A percentile compares a stretch with the other conserved stretches of the same genome.
Evolutionary conservation across 2,329 filamentous ascomycete genomes (phyloP).

Genomic region (Xenosphaeropsis pyriputrescens): DNA sequence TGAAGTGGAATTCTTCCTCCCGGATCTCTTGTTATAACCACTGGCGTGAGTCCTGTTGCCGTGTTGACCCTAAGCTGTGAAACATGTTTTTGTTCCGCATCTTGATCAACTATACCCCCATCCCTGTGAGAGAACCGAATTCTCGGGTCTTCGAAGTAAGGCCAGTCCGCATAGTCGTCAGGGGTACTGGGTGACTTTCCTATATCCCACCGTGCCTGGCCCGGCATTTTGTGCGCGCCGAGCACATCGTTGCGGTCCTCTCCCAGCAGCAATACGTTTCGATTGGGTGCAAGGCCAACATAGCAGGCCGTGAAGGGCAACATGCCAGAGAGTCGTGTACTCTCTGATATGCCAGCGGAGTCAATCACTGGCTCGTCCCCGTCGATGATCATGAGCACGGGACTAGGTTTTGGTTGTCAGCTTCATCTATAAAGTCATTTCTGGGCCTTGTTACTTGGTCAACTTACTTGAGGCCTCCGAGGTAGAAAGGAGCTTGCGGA

Average conservation of each 20-base stretch:
- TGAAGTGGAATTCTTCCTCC: no score
- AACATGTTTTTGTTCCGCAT: constrained; percentile 1
- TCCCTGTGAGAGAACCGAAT: constrained; percentile 5
- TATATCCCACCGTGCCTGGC: constrained; percentile 13
- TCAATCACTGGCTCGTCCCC: no score
- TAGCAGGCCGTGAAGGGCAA: constrained; percentile 28
- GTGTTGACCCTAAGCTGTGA: no score
- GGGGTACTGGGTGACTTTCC: not conserved
- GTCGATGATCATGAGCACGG: no score
- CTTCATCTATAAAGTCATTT: no score
- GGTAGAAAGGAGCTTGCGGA: no score
- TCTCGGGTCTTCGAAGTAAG: constrained; percentile 5
- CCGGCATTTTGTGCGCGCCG: constrained; percentile 24
- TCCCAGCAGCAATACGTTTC: constrained; percentile 22
- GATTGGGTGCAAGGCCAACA: constrained; percentile 23
- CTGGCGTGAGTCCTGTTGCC: no score
- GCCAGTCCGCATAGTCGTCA: not conserved
- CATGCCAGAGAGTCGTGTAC: constrained; percentile 23
- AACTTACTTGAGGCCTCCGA: no score
- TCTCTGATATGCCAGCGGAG: not conserved
- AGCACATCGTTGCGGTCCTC: constrained; percentile 28
- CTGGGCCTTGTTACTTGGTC: no score
- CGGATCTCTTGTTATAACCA: no score
- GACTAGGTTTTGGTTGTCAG: no score
- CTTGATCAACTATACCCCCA: constrained; percentile 5